Base-by-base conservation (phyloP, 768 basidiomycete genomes). In the Rhizopogon roseolus region DNA sequence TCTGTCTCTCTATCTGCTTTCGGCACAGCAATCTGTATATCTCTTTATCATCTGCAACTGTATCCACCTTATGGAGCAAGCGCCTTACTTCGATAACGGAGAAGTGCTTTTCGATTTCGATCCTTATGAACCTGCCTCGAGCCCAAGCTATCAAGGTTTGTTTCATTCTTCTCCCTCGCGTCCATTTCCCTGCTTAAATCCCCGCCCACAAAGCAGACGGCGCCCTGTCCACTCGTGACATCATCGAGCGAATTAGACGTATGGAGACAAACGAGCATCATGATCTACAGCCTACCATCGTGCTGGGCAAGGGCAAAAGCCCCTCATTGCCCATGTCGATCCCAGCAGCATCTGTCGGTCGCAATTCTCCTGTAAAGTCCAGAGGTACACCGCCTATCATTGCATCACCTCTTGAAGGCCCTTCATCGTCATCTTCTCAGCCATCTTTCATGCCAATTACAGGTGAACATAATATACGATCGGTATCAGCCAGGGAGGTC, bases 321-420 rank as follows among this genome's bases (percentile, higher is more conserved):
- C 71, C 76, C 41, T 75, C 81, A 25, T 76, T 72, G 59, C 81
- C 84, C 17, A 62, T 84, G 66, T 73, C 78, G 53, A 82, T 85
- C 55, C 69, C 66, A 38, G 54, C 54, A 75, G 75, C 63, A 72
- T 75, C 59, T 54, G 68, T 37, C 49, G 40, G 17, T 57, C 56
- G 28, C 45, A 46, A 54, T 54, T 60, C 50, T 14, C 8, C 46
- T 36, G 9, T 36, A 16, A 36, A 8, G 19, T 16, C 13, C 8
- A 13, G 13, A 34, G 17, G n/a, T 16, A 63, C 71, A 10, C 68
- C 39, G n/a, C 37, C 3, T 13, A 38, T n/a, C 22, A 8, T 36
- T 37, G 29, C 40, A 25, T 54, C 32, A 17, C 32, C 22, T n/a
- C 38, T 49, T 10, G 40, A 27, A 19, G 50, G 60, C 41, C 59